Evolutionary conservation across 2,329 filamentous ascomycete genomes (phyloP), one percentile per base, ranked within the genome.

Genomic region (Aspergillus neotritici): DNA sequence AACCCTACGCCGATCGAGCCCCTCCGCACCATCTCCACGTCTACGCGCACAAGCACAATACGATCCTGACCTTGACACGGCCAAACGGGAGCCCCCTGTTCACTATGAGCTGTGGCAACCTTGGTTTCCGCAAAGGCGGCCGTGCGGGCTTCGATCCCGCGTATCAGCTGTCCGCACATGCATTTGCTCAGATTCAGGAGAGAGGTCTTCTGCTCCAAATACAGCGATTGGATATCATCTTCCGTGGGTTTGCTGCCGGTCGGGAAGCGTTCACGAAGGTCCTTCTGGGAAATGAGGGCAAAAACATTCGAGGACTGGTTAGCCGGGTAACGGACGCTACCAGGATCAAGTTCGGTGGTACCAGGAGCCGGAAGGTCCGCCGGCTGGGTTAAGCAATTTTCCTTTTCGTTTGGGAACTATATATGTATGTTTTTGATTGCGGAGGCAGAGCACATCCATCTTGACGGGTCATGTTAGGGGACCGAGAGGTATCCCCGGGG

Each of bases 311-410:
- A 54, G 73, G 77, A 28, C 82, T 86, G 71, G 86, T 98, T 53
- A 74, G 80, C 33, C 83, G 82, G 56, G 85, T 98, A 48, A 82
- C 86, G 28, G 93, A 98, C 70, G 77, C 81, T 32, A 97, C 91
- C 43, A 85, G 85, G 59, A 69, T 97, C 67, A 98, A 98, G 75
- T 95, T 97, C 75, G 93, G 90, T 70, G 94, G 93, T 62, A 87
- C 86, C 31, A 86, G 90, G 68, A 91, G 88, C 73, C 79, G 78
- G 66, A 87, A 83, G 65, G 84, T 83, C 31, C 90, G 90, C 69
- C 84, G 93, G 72, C 70, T 97, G 72, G 80, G 81, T 68, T 84
- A 56, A 58, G 45, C 14, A 32, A 28, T 4, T 14, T 6, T 35
- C 35, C n/a, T 47, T 39, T 37, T 36, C 40, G 37, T 41, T 38